Base-by-base conservation (phyloP, 768 basidiomycete species). In the Stropharia rugosoannulata region DNA sequence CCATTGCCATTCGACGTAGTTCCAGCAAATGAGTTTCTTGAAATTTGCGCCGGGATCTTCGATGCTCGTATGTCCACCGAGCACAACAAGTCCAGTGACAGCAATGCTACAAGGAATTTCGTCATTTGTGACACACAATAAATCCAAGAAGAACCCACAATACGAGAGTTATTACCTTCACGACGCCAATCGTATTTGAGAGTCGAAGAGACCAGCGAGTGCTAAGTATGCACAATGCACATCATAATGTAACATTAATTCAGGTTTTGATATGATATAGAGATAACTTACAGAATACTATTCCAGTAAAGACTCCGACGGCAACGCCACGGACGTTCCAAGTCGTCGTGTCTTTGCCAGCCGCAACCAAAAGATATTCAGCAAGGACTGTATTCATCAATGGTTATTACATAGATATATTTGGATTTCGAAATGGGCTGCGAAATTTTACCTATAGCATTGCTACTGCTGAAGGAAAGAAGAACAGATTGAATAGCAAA, bases 21-120 rank as follows among this genome's bases (percentile, higher is more conserved):
- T 16, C 82, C 84, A 1, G 72, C 74, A 53, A 88, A 89, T 0
- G 80, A 72, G 61, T 86, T 66, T 39, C 69, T n/a, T 73, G 66
- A 88, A 87, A 65, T 85, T 84, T 38, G 70, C 74, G 45, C 78
- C 74, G 0, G 86, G 83, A 65, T 87, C 78, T 41, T 73, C 39
- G n/a, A 88, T 75, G 7, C 72, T 73, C 2, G 83, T 85, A 51
- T 76, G 71, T 0, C 84, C 86, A 4, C 79, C 77, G 10, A 88
- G 75, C 8, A 87, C 86, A 19, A 81, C 81, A 72, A 83, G 80
- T 61, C 80, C 80, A 4, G 82, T 78, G 40, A 85, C 66, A 1
- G 83, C 78, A 42, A 87, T 69, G 41, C 73, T 74, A 54, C 32
- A 40, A 8, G 3, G 15, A 32, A 50, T 4, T 16, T 40, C 18